A percentile compares a stretch with the other conserved stretches of the same genome.
These are phyloP conservation scores for Manihot esculenta DNA, from an alignment of 441 rosid genomes.

Conservation along the genomic window DNA sequence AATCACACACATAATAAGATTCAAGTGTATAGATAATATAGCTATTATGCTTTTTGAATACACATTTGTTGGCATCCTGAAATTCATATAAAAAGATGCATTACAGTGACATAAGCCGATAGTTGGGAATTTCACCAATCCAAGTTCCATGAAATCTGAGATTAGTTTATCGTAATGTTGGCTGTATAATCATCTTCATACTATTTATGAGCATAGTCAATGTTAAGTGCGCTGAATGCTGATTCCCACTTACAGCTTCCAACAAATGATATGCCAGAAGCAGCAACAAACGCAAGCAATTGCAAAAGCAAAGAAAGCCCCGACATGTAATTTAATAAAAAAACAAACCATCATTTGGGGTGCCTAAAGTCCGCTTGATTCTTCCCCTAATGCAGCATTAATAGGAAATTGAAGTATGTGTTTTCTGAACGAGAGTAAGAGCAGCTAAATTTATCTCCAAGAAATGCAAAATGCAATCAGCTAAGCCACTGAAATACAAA, in stretches of 20 bases:
- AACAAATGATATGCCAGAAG: too few species aligned
- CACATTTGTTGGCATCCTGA: neutral
- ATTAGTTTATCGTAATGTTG: neutral
- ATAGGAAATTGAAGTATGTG: too few species aligned
- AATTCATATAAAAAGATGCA: neutral
- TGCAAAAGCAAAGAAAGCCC: too few species aligned
- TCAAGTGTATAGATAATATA: neutral
- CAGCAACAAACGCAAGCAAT: too few species aligned
- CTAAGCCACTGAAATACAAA: neutral
- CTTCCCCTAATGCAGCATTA: too few species aligned
- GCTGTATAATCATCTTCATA: neutral
- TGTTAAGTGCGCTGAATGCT: too few species aligned
- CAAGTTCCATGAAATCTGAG: neutral
- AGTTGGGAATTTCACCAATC: neutral
- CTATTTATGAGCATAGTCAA: neutral
- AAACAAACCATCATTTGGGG: too few species aligned
- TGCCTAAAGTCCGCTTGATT: too few species aligned
- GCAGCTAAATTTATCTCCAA: neutral
- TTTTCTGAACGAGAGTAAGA: neutral
- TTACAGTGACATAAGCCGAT: neutral
- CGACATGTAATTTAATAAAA: too few species aligned
- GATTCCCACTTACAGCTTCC: too few species aligned
- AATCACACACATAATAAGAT: neutral
- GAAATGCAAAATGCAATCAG: neutral
- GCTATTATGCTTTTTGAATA: neutral